Evolutionary conservation across 805 yeast genomes (phyloP).

Genomic region (Candida golubevii): DNA sequence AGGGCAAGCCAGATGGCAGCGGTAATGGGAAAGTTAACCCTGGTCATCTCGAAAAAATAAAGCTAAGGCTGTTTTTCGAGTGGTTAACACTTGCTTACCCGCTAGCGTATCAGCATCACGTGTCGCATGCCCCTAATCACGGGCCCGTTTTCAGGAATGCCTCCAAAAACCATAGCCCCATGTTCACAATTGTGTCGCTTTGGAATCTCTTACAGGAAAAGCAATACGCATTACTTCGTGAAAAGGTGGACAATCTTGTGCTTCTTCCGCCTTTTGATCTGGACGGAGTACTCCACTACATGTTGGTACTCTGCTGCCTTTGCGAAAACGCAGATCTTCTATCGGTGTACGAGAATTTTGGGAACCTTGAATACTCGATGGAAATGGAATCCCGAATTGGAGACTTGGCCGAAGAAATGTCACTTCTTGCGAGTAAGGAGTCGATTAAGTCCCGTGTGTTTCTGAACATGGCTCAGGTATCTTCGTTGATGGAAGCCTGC

Average conservation of each 20-base stretch:
- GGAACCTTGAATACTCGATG: conserved; percentile 4
- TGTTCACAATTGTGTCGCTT: conserved; percentile 36
- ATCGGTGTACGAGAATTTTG: conserved; percentile 1
- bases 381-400: conserved; percentile 10
- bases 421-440: conserved; percentile 13
- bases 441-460: conserved; percentile 10
- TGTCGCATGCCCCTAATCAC: conserved; percentile 10
- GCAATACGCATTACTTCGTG: conserved; percentile 30
- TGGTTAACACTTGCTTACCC: conserved; percentile 33
- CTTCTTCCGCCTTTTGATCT: conserved; percentile 40
- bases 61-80: conserved; percentile 31
- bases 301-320: conserved; percentile 29
- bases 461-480: conserved; percentile 5
- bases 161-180: conserved; percentile 36
- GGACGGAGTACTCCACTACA: conserved; percentile 40
- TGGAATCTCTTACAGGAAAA: conserved; percentile 41
- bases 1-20: background rate
- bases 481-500: conserved; percentile 18
- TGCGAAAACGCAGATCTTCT: conserved; percentile 22
- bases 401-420: conserved; percentile 16
- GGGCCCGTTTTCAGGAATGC: conserved; percentile 41
- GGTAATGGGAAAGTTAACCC: background rate
- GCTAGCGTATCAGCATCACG: conserved; percentile 7
- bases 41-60: conserved; percentile 12
- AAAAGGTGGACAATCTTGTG: conserved; percentile 31